Base-by-base conservation (phyloP, 2,329 filamentous ascomycete species). In the Tolypocladium ovalisporum region DNA sequence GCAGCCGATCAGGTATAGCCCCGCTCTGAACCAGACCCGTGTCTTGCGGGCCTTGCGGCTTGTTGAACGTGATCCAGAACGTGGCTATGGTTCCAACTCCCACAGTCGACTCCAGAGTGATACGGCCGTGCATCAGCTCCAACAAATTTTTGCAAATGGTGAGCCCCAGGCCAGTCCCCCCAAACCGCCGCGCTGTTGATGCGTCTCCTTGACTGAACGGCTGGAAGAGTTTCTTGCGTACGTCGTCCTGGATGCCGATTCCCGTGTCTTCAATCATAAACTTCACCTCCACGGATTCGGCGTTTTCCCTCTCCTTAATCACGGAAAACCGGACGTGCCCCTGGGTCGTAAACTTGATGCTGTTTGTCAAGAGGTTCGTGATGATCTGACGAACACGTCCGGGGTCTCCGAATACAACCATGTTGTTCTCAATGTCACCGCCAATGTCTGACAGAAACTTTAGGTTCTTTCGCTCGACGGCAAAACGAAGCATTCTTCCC, bases 391-490 rank as follows among this genome's bases (percentile, higher is more conserved):
- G 83, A 36, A 96, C 77, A 39, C 90, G 82, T 13, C 90, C 89
- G 10, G 90, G 90, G 65, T 96, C 91, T 17, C 92, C 91, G 65
- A 96, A 85, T 4, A 96, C 89, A 52, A 91, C 86, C 57, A 94
- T 75, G 63, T 90, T 84, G 36, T 79, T 78, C 54, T 82, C 80
- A 9, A 88, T 81, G 49, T 85, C 80, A 1, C 78, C 74, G 8
- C 83, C 79, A 55, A 90, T 82, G 52, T 87, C 81, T 34, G 80
- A 83, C 42, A 81, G 77, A 66, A 91, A 92, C 10, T 83, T 83
- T 4, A 96, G 76, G 47, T 88, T 88, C 66, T 95, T 90, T 36
- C 89, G 82, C 64, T 88, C 83, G 1, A 92, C 90, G 1, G 89
- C 90, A 64, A 95, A 95, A 47, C 87, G 85, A 63, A 95, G 82